Evolutionary conservation across 1,139 yeast genomes (phyloP), one percentile per base, ranked within the genome.

Genomic region (Saccharomyces hybrid): DNA sequence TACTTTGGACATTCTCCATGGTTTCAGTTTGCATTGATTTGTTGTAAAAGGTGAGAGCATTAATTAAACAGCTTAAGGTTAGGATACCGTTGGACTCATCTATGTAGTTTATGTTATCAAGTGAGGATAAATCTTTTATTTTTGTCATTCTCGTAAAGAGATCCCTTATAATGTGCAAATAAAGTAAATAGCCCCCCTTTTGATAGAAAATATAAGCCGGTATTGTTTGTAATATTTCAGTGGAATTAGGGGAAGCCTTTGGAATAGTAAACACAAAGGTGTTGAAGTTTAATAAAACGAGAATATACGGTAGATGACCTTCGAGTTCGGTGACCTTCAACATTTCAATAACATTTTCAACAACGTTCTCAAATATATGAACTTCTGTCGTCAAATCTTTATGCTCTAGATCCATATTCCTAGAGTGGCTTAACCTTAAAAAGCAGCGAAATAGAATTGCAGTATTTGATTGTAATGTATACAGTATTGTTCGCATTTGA

Each of bases 401-500:
- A 27, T 47, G 31, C 30, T 58, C 63, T 7, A 63, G 49, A 16
- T 58, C 61, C 52, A 62, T 61, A 31, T 60, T 62, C 38, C 63
- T 61, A 4, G 67, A 63, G 44, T 65, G 65, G 2, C 67, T 61
- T 46, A 69, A 50, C 50, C 70, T 61, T 48, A 69, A 52, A 9
- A 69, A 58, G 28, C 68, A 63, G 56, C 73, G 68, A 51, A 70
- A 70, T 1, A 73, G 55, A 31, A 68, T 62, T 1, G 73, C 70
- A 2, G 80, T 69, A 61, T 80, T 76, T 4, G 80, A 76, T 57
- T 80, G 85, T 31, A 82, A 69, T 50, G 79, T 76, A 54, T 78
- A 76, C 49, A 75, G 69, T 47, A 83, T 72, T 56, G 75, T 75
- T 54, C 89, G 75, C 23, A 83, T 65, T 59, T 83, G 83, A 1